These are phyloP conservation scores for Astrothelium macrocarpum DNA, from an alignment of 495 filamentous ascomycete species.

Conservation along the genomic window DNA sequence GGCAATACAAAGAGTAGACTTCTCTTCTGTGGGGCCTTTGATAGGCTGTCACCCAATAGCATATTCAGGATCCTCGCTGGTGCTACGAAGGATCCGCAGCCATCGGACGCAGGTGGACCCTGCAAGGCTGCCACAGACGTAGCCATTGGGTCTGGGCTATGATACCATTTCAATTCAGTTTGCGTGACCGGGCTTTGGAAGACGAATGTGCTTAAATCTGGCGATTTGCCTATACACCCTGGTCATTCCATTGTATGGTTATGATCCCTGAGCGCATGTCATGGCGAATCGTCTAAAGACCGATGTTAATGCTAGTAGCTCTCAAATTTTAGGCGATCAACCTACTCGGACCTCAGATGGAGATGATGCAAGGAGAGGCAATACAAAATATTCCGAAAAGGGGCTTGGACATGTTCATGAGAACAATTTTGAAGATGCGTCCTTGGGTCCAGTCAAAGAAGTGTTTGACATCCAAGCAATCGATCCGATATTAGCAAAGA, in stretches of 20 bases:
- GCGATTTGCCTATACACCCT: neutral
- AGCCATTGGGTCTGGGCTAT: neutral
- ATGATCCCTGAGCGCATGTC: neutral
- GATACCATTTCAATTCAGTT: neutral
- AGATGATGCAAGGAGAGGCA: neutral
- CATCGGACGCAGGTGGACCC: neutral
- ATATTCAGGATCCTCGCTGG: too few relatives aligned
- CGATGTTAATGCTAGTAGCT: neutral
- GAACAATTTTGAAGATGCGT: neutral
- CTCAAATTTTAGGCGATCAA: neutral
- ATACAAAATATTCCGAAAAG: neutral
- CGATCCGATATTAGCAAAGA: constrained; percentile 53
- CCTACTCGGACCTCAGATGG: neutral
- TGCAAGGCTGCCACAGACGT: neutral
- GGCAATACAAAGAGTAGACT: too few relatives aligned
- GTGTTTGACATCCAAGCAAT: constrained; percentile 22
- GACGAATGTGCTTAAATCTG: neutral
- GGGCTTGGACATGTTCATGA: neutral
- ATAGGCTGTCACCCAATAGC: too few relatives aligned
- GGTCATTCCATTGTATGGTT: neutral
- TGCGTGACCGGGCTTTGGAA: neutral
- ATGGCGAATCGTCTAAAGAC: neutral
- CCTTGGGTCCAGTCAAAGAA: constrained; percentile 10
- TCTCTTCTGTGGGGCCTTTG: too few relatives aligned
- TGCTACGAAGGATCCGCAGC: too few relatives aligned